These are phyloP conservation scores for Fraxinus excelsior DNA, from an alignment of 257 asterid genomes.

Conservation along the genomic window DNA sequence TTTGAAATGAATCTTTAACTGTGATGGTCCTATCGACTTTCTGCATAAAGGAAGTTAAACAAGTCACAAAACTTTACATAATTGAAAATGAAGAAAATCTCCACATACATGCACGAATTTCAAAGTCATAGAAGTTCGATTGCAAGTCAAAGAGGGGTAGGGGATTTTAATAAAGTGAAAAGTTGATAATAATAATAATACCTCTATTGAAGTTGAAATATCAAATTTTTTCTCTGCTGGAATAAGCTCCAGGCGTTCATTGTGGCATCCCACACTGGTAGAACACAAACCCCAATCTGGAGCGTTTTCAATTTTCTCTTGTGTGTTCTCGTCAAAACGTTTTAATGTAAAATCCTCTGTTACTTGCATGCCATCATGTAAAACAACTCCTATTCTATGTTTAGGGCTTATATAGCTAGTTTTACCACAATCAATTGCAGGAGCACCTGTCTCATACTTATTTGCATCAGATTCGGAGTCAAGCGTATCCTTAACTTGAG, in stretches of 20 bases:
- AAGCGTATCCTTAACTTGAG: conserved; percentile 61
- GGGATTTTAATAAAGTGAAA: conserved; percentile 11
- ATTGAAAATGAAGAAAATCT: conserved; percentile 25
- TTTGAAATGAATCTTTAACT: conserved; percentile 40
- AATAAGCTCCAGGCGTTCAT: conserved; percentile 29
- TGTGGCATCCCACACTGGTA: conserved; percentile 25
- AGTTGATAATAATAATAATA: neutral
- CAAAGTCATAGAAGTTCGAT: neutral
- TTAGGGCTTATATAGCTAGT: conserved; percentile 26
- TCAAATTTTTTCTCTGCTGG: conserved; percentile 28
- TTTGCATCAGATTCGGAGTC: conserved; percentile 43
- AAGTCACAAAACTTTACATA: conserved; percentile 24
- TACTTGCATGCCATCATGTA: conserved; percentile 27
- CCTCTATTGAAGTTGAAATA: conserved; percentile 43
- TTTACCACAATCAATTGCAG: conserved; percentile 31
- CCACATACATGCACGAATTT: conserved; percentile 13
- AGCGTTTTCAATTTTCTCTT: conserved; percentile 24
- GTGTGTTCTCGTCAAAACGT: conserved; percentile 28
- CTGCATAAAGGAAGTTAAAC: conserved; percentile 43
- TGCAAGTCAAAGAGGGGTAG: conserved; percentile 11
- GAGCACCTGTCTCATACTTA: conserved; percentile 30
- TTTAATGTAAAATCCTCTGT: conserved; percentile 29
- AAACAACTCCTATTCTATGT: conserved; percentile 23
- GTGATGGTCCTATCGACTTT: conserved; percentile 28
- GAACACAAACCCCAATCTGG: conserved; percentile 29